Conservation (phyloP, 2,329 filamentous ascomycete species). For the Pseudocercospora crystallina region DNA sequence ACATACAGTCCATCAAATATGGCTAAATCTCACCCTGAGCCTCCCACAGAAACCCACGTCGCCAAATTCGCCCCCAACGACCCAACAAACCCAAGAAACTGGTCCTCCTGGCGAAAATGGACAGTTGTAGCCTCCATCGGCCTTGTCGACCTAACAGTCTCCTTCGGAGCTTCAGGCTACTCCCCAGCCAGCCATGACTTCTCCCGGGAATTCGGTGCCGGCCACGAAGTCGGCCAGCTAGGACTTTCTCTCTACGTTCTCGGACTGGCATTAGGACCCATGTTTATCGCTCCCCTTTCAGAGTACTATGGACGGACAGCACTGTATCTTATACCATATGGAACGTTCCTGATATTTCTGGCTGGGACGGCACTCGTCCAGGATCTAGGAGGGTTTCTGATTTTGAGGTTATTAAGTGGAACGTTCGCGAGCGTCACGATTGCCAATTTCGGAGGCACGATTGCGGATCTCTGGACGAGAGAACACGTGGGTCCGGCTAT, state of each 20-base stretch:
- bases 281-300: slow-evolving; percentile 46
- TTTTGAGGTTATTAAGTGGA: slow-evolving; percentile 47
- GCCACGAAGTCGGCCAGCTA: slow-evolving; percentile 43
- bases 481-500: slow-evolving; percentile 44
- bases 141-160: slow-evolving; percentile 24
- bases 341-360: slow-evolving; percentile 44
- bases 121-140: slow-evolving; percentile 49
- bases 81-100: slow-evolving; percentile 46
- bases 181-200: slow-evolving; percentile 47
- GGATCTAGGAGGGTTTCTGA: slow-evolving; percentile 41
- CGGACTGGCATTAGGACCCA: slow-evolving; percentile 48
- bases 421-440: slow-evolving; percentile 49
- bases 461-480: slow-evolving; percentile 52
- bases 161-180: slow-evolving; percentile 49
- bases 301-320: slow-evolving; percentile 48
- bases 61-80: slow-evolving; percentile 38
- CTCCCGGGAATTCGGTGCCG: slow-evolving; percentile 42
- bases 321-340: slow-evolving; percentile 45
- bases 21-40: too few relatives aligned
- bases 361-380: slow-evolving; percentile 46
- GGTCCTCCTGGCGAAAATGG: slow-evolving; percentile 45
- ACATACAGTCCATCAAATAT: too few relatives aligned
- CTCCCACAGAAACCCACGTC: background rate
- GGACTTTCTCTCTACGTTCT: slow-evolving; percentile 50
- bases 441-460: slow-evolving; percentile 52